Base-by-base conservation (phyloP, 1,284 basidiomycete species). In the Ustilago shanxiensis region DNA sequence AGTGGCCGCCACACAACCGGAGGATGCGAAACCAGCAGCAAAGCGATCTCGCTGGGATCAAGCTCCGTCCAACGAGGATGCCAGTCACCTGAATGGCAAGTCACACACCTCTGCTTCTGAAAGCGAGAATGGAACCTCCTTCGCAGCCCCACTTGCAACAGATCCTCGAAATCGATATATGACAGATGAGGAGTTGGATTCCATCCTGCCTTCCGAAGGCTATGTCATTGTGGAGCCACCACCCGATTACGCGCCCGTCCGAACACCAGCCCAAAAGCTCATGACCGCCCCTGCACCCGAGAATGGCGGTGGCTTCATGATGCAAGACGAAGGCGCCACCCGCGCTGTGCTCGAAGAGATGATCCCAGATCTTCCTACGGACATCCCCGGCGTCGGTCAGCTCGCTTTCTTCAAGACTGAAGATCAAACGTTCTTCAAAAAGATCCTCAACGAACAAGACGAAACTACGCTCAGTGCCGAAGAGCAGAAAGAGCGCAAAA, bases 401-500 rank as follows among this genome's bases (percentile, higher is more conserved):
- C 90, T 99, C 35, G 94, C 95, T 7, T 99, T 98, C 88, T 95
- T 99, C 90, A 99, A 99, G 87, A 90, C 93, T 0, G 97, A 99
- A 87, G 97, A 99, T 85, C 95, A 95, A 5, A 92, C 95, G 85
- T 99, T 98, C 87, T 99, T 99, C 81, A 92, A 95, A 66, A 98
- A 98, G 87, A 97, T 99, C 72, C 87, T 97, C 56, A 94, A 93
- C 80, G 94, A 96, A 86, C 94, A 95, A 82, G 94, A 97, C 87
- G 93, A 98, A 87, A 79, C 82, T 31, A 83, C 73, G n/a, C 89
- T 98, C 57, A 91, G 93, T 1, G 91, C 95, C n/a, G 97, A 99
- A 60, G 97, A 99, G 88, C 93, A 98, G 90, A 99, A 99, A 88
- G 97, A 99, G 88, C 91, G 95, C 84, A 98, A 98, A 88, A 99